These are phyloP conservation scores for Isatis tinctoria DNA, from an alignment of 345 rosid genomes.

Conservation along the genomic window DNA sequence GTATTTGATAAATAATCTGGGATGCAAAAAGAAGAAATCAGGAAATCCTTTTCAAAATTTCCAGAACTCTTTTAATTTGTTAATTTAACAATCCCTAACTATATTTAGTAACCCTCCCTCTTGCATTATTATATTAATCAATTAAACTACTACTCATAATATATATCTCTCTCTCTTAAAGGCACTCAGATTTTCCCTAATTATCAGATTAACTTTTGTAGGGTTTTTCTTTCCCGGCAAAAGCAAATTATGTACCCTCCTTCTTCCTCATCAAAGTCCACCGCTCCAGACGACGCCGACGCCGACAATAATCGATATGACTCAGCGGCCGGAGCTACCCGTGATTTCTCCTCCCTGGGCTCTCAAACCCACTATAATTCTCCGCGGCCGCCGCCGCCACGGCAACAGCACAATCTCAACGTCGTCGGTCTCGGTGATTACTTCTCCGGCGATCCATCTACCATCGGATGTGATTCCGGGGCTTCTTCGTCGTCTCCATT, in stretches of 20 bases:
- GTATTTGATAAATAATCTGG: too few relatives aligned
- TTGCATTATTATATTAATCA: conserved; percentile 17
- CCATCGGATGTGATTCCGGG: conserved; percentile 35
- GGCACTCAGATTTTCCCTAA: background rate
- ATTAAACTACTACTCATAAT: background rate
- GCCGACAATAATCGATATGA: background rate
- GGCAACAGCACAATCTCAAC: conserved; percentile 10
- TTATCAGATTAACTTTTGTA: conserved; percentile 11
- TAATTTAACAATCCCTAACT: conserved; percentile 2
- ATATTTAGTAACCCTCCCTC: conserved; percentile 26
- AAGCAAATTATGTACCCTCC: conserved; percentile 23
- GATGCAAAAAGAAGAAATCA: too few relatives aligned
- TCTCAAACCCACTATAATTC: conserved; percentile 16
- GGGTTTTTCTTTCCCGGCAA: conserved; percentile 9
- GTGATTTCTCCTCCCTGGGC: conserved; percentile 32
- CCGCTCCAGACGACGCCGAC: conserved; percentile 9
- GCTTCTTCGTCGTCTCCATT: conserved; percentile 44
- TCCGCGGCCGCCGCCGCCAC: background rate
- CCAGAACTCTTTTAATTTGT: background rate
- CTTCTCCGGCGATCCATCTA: conserved; percentile 55
- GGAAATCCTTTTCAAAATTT: too few relatives aligned
- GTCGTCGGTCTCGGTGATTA: conserved; percentile 47
- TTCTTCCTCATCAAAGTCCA: conserved; percentile 23
- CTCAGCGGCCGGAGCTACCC: conserved; percentile 17
- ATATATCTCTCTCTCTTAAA: background rate